phyloP scores from a whole-genome alignment of 306 rosid genomes.

The Delonix regia region DNA sequence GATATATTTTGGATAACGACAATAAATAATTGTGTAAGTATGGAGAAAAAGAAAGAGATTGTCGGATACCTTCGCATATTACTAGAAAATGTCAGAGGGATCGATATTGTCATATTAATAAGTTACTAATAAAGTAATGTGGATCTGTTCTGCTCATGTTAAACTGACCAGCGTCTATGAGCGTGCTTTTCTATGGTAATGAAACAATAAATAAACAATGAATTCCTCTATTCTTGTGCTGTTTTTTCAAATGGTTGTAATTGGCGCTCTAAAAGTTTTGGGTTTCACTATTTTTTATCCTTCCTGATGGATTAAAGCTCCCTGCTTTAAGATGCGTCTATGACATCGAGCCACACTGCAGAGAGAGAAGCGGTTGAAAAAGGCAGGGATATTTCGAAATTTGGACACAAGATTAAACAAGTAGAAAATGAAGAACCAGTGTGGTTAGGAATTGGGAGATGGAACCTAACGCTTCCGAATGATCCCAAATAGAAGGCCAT shows the following conservation, averaged over 20 bases:
- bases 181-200: constrained; percentile 37
- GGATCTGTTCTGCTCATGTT: constrained; percentile 24
- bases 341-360: constrained; percentile 22
- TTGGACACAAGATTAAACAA: not conserved
- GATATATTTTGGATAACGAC: no score
- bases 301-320: not conserved
- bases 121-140: constrained; percentile 35
- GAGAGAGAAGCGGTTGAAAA: constrained; percentile 21
- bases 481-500: not conserved
- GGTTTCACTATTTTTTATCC: constrained; percentile 30
- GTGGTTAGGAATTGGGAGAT: not conserved
- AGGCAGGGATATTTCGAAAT: constrained; percentile 32
- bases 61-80: not conserved
- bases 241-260: constrained; percentile 31
- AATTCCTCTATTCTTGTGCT: constrained; percentile 45
- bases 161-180: constrained; percentile 17
- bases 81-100: not conserved
- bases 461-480: not conserved
- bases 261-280: not conserved
- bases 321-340: not conserved
- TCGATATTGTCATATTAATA: not conserved
- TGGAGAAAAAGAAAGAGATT: not conserved
- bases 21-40: no score
- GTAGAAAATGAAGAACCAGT: not conserved
- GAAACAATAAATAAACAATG: constrained; percentile 37